phyloP scores from a whole-genome alignment of 2,329 filamentous ascomycete species.

The Xylaria digitata region DNA sequence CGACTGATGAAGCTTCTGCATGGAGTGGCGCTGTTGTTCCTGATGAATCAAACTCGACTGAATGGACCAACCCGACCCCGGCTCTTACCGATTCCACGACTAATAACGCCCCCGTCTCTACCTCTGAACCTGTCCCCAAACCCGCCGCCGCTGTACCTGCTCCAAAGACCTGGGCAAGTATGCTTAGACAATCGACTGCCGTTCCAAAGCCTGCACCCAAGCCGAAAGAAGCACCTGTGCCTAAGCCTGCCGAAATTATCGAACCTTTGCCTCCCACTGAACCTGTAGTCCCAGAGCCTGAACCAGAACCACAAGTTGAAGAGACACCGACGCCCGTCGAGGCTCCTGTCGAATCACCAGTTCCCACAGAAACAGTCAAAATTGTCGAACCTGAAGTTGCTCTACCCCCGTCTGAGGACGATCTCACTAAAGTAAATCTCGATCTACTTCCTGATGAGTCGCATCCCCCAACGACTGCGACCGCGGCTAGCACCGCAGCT shows the following conservation, averaged over 20 bases:
- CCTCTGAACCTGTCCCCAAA: slow-evolving; percentile 44
- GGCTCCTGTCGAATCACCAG: slow-evolving; percentile 45
- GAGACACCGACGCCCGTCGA: slow-evolving; percentile 51
- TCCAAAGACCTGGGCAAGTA: slow-evolving; percentile 78
- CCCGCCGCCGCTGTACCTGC: slow-evolving; percentile 53
- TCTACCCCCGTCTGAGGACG: slow-evolving; percentile 78
- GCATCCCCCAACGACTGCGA: slow-evolving; percentile 79
- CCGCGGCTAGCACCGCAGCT: slow-evolving; percentile 87
- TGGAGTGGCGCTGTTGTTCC: slow-evolving; percentile 64
- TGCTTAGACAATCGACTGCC: slow-evolving; percentile 71
- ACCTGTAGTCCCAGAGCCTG: slow-evolving; percentile 51
- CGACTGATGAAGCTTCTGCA: slow-evolving; percentile 75
- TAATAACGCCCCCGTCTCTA: slow-evolving; percentile 54
- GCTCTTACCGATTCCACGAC: slow-evolving; percentile 45
- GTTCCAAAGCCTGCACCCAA: slow-evolving; percentile 67
- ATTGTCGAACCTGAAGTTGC: slow-evolving; percentile 64
- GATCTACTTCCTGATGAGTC: slow-evolving; percentile 89
- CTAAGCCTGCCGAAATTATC: slow-evolving; percentile 58
- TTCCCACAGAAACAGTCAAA: slow-evolving; percentile 51
- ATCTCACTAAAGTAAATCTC: slow-evolving; percentile 91
- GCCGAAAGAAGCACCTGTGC: slow-evolving; percentile 61
- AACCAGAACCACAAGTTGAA: slow-evolving; percentile 55
- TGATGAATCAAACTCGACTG: slow-evolving; percentile 52
- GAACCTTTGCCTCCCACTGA: slow-evolving; percentile 60
- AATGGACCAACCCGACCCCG: slow-evolving; percentile 53